Conservation (phyloP, 2,329 filamentous ascomycete genomes). For the Trichoderma harzianum region DNA sequence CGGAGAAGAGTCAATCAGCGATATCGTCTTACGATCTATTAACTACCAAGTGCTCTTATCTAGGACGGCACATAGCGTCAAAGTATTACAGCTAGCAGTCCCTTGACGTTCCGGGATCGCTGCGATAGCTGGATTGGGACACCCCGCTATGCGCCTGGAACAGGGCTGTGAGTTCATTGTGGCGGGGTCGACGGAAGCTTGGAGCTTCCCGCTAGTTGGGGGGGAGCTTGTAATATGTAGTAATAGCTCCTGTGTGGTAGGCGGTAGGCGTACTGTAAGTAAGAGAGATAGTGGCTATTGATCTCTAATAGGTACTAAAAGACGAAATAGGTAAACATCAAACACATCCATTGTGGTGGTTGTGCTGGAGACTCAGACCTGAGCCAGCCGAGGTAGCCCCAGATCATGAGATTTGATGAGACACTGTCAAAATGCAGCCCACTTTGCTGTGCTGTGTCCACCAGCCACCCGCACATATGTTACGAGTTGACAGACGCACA, state of each 20-base stretch:
- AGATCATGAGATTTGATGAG: background rate
- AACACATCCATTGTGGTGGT: background rate
- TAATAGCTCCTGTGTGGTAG: background rate
- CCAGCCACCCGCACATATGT: background rate
- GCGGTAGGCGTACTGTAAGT: background rate
- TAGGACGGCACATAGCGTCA: background rate
- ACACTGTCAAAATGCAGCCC: background rate
- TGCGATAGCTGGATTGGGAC: background rate
- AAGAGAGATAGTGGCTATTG: background rate
- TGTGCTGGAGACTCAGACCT: background rate
- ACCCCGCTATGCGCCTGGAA: slow-evolving; percentile 4
- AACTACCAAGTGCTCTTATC: background rate
- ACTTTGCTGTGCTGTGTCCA: background rate
- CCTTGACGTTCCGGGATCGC: slow-evolving; percentile 4
- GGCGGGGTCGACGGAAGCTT: background rate
- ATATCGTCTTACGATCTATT: background rate
- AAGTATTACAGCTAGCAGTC: background rate
- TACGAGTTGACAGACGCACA: background rate
- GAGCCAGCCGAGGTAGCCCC: background rate
- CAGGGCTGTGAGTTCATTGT: background rate
- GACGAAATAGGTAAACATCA: background rate
- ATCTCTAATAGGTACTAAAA: background rate
- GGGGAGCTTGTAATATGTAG: background rate
- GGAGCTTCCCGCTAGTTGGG: background rate
- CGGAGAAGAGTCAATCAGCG: background rate